Base-by-base conservation (phyloP, 805 yeast genomes). In the Cyberlindnera mrakii region DNA sequence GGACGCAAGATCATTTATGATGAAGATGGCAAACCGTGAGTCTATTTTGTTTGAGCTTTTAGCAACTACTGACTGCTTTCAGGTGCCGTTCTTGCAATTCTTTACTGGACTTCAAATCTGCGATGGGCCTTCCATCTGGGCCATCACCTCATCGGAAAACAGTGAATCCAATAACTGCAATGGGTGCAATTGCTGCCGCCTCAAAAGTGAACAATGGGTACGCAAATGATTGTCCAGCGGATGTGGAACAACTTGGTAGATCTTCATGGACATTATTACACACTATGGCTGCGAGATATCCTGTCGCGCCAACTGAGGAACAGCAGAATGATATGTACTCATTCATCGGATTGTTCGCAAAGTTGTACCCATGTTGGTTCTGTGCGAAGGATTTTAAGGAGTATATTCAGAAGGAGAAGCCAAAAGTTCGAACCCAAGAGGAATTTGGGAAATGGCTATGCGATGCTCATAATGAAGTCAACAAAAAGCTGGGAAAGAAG, bases 381-480 rank as follows among this genome's bases (percentile, higher is more conserved):
- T 91, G 98, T 67, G 96, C 95, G 0, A 75, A 75, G 30, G 98
- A 91, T 59, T 88, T 93, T 63, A 72, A 77, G 42, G 61, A 64
- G 27, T 88, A 84, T 61, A 68, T 87, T 23, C 57, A 58, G 8
- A 66, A 62, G 41, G 66, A 64, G 43, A 60, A 69, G 36, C 85
- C 87, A 16, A 69, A 67, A 44, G 84, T 80, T 4, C 68, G 65
- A 16, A 74, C 77, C 5, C 87, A 85, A 52, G 96, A 88, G 41
- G 83, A 78, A 42, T 78, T 93, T 54, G 95, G 96, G 0, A 70
- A 64, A 52, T 93, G 99, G 99, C 66, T 93, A 43, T 93, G 98
- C 65, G 85, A 80, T 48, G 98, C 98, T 3, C 99, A 93, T 65
- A 93, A 93, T 58, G 85, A 77, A 31, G 98, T 93, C n/a, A 93